Conservation (phyloP, 176 grass and related monocot genomes). For the Tillandsia fasciculata region DNA sequence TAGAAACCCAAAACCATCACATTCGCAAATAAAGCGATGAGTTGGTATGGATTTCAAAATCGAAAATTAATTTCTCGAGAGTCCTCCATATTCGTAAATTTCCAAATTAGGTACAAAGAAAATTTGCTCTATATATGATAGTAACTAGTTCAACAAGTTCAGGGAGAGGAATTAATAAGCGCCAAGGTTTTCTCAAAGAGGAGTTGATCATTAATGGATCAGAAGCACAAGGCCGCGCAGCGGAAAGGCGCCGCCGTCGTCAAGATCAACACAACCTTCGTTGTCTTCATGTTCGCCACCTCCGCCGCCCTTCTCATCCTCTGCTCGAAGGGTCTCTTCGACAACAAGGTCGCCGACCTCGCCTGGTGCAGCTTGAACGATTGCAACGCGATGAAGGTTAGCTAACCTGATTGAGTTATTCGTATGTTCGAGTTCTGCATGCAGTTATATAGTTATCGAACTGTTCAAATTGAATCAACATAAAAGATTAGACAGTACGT, state of each 20-base stretch:
- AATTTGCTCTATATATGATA: too few relatives aligned
- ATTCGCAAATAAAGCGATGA: too few relatives aligned
- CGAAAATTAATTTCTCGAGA: too few relatives aligned
- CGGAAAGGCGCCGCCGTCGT: not conserved
- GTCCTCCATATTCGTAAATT: too few relatives aligned
- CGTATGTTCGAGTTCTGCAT: not conserved
- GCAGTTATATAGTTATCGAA: too few relatives aligned
- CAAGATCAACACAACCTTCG: not conserved
- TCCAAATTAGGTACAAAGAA: too few relatives aligned
- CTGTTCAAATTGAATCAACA: too few relatives aligned
- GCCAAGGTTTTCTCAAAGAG: not conserved
- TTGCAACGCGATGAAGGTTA: not conserved
- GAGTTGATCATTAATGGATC: not conserved
- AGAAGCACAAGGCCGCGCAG: not conserved
- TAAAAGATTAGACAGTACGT: too few relatives aligned
- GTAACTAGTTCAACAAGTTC: not conserved
- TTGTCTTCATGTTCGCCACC: not conserved
- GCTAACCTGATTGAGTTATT: not conserved
- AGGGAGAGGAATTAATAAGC: not conserved
- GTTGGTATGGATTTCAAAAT: too few relatives aligned
- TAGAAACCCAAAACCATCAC: too few relatives aligned
- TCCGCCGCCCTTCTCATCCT: constrained; percentile 6
- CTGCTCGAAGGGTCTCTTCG: not conserved
- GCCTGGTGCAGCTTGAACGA: not conserved
- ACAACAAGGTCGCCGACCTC: not conserved